Evolutionary conservation across 192 early-diverging fungal species (phyloP).

Genomic region (Backusella westeae): DNA sequence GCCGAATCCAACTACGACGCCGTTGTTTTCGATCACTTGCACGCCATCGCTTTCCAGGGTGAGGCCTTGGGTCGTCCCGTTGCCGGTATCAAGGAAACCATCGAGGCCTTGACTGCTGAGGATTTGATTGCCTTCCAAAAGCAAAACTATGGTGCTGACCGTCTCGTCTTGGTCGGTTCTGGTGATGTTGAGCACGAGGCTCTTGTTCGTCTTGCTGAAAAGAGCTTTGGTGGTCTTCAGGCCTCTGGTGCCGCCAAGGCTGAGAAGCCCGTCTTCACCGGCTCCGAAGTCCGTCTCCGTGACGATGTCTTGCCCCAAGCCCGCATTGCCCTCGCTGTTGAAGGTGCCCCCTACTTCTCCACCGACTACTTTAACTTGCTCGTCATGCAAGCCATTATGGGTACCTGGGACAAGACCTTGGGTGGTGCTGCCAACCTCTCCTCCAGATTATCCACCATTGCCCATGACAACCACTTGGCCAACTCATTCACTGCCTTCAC

Average conservation of each 20-base stretch:
- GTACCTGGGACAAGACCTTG: slow-evolving; percentile 92
- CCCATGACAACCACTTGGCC: slow-evolving; percentile 81
- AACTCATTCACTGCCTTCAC: slow-evolving; percentile 99
- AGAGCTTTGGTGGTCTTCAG: slow-evolving; percentile 80
- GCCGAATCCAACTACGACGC: slow-evolving; percentile 90
- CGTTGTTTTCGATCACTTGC: slow-evolving; percentile 98
- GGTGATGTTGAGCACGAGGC: slow-evolving; percentile 94
- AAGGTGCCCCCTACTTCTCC: slow-evolving; percentile 91
- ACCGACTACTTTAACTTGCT: slow-evolving; percentile 95
- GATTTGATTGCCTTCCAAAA: slow-evolving; percentile 87
- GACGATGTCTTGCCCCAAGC: slow-evolving; percentile 93
- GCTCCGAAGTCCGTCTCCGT: slow-evolving; percentile 89
- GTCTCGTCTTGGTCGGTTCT: slow-evolving; percentile 94
- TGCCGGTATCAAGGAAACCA: slow-evolving; percentile 90
- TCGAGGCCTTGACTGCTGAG: slow-evolving; percentile 79
- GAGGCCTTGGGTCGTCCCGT: slow-evolving; percentile 88
- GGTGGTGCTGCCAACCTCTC: slow-evolving; percentile 88
- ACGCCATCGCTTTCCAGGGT: slow-evolving; percentile 93
- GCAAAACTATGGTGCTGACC: slow-evolving; percentile 94
- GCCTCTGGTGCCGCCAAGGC: slow-evolving; percentile 21
- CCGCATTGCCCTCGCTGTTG: slow-evolving; percentile 95
- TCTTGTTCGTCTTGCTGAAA: slow-evolving; percentile 89
- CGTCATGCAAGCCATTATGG: slow-evolving; percentile 91
- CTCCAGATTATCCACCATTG: slow-evolving; percentile 82
- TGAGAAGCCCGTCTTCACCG: slow-evolving; percentile 76